A percentile compares a stretch with the other conserved stretches of the same genome.
Conservation (phyloP, 768 basidiomycete species). For the Naganishia vishniacii region DNA sequence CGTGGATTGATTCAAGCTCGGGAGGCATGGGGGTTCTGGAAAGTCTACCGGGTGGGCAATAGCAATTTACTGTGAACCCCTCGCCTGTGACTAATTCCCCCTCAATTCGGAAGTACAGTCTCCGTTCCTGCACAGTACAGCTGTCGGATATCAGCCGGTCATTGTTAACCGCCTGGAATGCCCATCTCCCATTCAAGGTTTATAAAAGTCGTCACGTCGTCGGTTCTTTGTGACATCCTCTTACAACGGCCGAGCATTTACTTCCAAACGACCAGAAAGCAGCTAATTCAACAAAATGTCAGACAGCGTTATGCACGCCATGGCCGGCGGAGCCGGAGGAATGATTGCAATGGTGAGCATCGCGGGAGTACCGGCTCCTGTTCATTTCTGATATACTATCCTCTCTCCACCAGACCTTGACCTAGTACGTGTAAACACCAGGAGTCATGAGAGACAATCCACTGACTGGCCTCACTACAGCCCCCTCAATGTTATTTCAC, state of each 20-base stretch:
- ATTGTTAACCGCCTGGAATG: background rate
- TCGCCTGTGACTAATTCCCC: no score
- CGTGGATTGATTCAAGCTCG: background rate
- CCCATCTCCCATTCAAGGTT: no score
- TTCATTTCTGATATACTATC: background rate
- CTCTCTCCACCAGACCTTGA: slow-evolving; percentile 39
- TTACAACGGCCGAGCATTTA: background rate
- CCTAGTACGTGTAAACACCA: slow-evolving; percentile 36
- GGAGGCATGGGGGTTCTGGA: background rate
- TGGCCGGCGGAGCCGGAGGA: slow-evolving; percentile 85
- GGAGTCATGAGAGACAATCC: no score
- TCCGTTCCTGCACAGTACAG: background rate
- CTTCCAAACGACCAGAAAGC: background rate
- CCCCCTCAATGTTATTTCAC: slow-evolving; percentile 85
- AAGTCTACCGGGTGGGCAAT: no score
- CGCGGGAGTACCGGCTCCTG: background rate
- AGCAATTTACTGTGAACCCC: no score
- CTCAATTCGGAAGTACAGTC: background rate
- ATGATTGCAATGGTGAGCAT: slow-evolving; percentile 67
- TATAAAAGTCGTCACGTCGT: background rate
- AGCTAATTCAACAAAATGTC: slow-evolving; percentile 31
- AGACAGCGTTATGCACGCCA: slow-evolving; percentile 77
- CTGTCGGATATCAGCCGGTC: background rate
- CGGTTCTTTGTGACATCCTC: background rate
- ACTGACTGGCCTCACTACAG: slow-evolving; percentile 50